Evolutionary conservation across 1,284 basidiomycete genomes (phyloP).

Genomic region (Schizophyllum amplum): DNA sequence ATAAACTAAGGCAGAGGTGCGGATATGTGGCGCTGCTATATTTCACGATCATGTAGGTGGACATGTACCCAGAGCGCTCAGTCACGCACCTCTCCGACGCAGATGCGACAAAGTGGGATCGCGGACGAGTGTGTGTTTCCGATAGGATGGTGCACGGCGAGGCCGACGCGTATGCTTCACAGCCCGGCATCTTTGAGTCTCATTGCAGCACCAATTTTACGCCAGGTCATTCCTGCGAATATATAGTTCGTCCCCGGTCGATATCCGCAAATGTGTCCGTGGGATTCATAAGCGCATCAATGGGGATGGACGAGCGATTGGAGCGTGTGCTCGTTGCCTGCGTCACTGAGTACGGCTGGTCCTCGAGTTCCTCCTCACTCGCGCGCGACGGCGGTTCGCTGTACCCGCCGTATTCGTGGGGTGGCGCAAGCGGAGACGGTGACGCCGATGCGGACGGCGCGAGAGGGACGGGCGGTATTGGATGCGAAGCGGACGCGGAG

Average conservation of each 20-base stretch:
- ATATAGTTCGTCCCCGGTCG: conserved; percentile 49
- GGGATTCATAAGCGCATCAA: not conserved
- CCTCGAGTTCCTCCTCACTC: not conserved
- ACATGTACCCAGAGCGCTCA: too few species aligned
- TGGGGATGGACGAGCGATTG: not conserved
- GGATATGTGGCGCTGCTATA: too few species aligned
- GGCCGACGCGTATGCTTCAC: too few species aligned
- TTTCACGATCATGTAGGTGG: too few species aligned
- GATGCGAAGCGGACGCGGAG: conserved; percentile 6
- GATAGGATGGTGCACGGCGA: too few species aligned
- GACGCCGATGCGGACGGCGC: not conserved
- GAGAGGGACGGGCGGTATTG: conserved; percentile 9
- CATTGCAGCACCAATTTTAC: not conserved
- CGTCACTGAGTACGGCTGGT: not conserved
- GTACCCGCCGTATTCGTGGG: not conserved
- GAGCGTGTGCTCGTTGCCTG: not conserved
- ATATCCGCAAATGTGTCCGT: not conserved
- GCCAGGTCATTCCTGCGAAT: conserved; percentile 29
- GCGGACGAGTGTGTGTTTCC: too few species aligned
- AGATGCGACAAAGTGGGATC: too few species aligned
- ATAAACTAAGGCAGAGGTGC: too few species aligned
- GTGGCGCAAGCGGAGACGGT: not conserved
- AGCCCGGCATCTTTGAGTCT: too few species aligned
- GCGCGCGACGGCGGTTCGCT: not conserved
- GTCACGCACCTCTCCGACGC: too few species aligned